Conservation (phyloP, 805 yeast species). For the Pichia rugopelliculosa region DNA sequence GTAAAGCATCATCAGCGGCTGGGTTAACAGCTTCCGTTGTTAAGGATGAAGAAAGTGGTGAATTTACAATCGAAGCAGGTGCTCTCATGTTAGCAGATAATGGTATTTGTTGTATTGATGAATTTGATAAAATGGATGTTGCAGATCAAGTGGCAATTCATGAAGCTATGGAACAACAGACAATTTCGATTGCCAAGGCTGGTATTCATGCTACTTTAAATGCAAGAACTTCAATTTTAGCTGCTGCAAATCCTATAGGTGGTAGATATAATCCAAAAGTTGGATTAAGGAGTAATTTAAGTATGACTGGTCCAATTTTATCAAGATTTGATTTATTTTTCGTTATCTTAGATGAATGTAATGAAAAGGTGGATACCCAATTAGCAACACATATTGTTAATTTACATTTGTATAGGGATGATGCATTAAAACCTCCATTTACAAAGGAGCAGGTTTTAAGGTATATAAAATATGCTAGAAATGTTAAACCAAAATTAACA, state of each 20-base stretch:
- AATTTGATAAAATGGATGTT: constrained; percentile 96
- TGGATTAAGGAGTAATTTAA: constrained; percentile 76
- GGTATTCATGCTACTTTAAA: constrained; percentile 97
- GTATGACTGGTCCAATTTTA: constrained; percentile 98
- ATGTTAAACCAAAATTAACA: constrained; percentile 85
- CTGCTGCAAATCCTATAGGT: constrained; percentile 99
- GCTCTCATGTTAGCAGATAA: constrained; percentile 97
- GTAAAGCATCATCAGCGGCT: constrained; percentile 97
- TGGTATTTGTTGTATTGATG: constrained; percentile 97
- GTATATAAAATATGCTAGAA: constrained; percentile 85
- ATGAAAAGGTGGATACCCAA: constrained; percentile 81
- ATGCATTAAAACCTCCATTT: constrained; percentile 83
- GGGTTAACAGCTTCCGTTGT: constrained; percentile 98
- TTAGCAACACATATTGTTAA: constrained; percentile 90
- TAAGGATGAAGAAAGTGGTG: constrained; percentile 95
- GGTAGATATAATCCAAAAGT: constrained; percentile 89
- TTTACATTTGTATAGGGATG: constrained; percentile 84
- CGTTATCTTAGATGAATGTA: constrained; percentile 90
- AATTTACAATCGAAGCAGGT: constrained; percentile 96
- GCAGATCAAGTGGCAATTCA: constrained; percentile 96
- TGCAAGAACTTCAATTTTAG: constrained; percentile 92
- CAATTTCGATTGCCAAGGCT: constrained; percentile 96
- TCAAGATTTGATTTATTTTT: constrained; percentile 94
- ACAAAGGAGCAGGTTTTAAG: constrained; percentile 81
- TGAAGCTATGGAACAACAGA: constrained; percentile 99